Percentiles rank a stretch among this genome's conserved stretches.
Evolutionary conservation across 139 green algal species (phyloP).

Genomic region (Tetradesmus lagerheimii): DNA sequence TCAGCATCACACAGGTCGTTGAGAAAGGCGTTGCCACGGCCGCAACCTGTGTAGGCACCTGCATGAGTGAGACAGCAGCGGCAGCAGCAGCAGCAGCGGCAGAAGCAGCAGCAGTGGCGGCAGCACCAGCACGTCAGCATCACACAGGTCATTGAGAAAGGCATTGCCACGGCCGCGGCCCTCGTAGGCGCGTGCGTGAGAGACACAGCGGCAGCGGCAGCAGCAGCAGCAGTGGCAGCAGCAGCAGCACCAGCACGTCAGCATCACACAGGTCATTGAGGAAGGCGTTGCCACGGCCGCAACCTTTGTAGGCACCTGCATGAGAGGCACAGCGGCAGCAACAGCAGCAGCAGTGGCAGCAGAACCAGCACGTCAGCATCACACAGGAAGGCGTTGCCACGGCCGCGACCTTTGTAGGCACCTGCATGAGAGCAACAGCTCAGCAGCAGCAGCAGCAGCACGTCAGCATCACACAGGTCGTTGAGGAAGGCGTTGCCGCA

Average conservation of each 20-base stretch:
- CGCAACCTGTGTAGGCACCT: slow-evolving; percentile 54
- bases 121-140: slow-evolving; percentile 65
- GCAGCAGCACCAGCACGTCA: slow-evolving; percentile 58
- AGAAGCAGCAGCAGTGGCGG: slow-evolving; percentile 1
- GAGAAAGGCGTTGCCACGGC: slow-evolving; percentile 72
- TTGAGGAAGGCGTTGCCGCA: slow-evolving; percentile 72
- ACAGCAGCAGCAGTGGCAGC: neutral
- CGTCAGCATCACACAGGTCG: slow-evolving; percentile 68
- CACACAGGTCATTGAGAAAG: slow-evolving; percentile 73
- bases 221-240: slow-evolving; percentile 17
- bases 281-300: slow-evolving; percentile 69
- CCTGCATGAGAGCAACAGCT: neutral
- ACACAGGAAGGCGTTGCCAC: neutral
- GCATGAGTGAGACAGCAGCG: neutral
- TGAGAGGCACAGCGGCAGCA: neutral
- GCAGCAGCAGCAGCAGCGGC: neutral
- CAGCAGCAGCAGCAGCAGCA: neutral
- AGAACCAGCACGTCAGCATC: neutral
- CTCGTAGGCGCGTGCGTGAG: slow-evolving; percentile 37
- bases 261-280: slow-evolving; percentile 72
- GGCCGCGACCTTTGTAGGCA: neutral
- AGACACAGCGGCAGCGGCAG: neutral
- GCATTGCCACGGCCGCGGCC: slow-evolving; percentile 66
- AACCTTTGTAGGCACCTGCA: slow-evolving; percentile 49
- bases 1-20: slow-evolving; percentile 73